Evolutionary conservation across 805 yeast genomes (phyloP), one percentile per base, ranked within the genome.

Genomic region (Metschnikowia colocasiae): DNA sequence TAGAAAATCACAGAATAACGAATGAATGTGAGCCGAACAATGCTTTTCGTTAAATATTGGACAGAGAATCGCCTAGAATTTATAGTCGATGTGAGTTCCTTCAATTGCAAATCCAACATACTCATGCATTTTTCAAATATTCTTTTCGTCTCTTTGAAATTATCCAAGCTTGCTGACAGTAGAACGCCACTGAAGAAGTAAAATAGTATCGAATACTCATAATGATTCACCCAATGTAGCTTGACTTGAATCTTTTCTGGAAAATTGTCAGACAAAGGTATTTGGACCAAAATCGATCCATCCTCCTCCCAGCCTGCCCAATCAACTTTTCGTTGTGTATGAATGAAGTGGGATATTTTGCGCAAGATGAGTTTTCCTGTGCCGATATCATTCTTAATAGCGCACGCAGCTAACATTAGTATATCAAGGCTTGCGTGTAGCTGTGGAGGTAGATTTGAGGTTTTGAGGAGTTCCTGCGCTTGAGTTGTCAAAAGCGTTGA

Each of bases 181-280:
- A 40, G 22, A 6, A 76, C 56, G 2, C 77, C 81, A 31, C 73
- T 66, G n/a, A 70, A 55, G 37, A 74, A 68, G 52, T 73, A 74
- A 19, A 73, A 61, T 36, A 67, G 45, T 18, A 73, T 62, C 7
- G 68, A 65, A 55, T 72, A 74, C 47, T 76, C 79, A 35, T 68
- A 71, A 4, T 73, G 62, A 12, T 67, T 62, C 10, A 76, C 46
- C 80, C 81, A 77, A 16, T 58, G 56, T 1, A 74, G 53, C 19
- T 61, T 66, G 54, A 50, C 71, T 15, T 43, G 41, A 6, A 39
- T 20, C 2, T 30, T 32, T 15, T n/a, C 23, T 4, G 34, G 22
- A 6, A 6, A 15, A 4, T 34, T 26, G 5, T 33, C 48, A 4
- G 32, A 23, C 23, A 51, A 38, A 5, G 49, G 45, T 6, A 49